Percentiles rank a stretch among this genome's conserved stretches.
phyloP scores from a whole-genome alignment of 2,329 filamentous ascomycete genomes.

The Kalmusia sp. region DNA sequence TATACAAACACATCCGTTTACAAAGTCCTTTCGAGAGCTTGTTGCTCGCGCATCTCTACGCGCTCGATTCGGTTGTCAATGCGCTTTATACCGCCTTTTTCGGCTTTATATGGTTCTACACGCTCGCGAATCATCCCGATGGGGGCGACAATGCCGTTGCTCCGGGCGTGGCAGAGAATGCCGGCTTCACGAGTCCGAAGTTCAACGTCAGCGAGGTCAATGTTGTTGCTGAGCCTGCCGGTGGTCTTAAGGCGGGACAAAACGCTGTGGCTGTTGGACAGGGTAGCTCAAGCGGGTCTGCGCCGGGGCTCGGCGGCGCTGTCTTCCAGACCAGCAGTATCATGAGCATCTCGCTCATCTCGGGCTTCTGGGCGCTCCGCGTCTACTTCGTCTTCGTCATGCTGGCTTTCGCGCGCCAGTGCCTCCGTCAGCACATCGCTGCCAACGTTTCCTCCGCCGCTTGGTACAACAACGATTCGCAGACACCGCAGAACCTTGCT shows the following conservation, averaged over 20 bases:
- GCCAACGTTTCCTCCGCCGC: constrained; percentile 51
- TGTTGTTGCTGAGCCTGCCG: constrained; percentile 57
- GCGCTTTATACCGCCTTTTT: constrained; percentile 82
- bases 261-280: constrained; percentile 59
- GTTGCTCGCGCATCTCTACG: constrained; percentile 83
- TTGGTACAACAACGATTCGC: constrained; percentile 48
- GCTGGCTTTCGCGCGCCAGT: constrained; percentile 80
- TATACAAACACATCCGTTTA: constrained; percentile 80
- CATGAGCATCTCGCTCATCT: constrained; percentile 80
- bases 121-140: constrained; percentile 65
- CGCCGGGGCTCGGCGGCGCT: constrained; percentile 64
- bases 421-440: constrained; percentile 73
- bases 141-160: constrained; percentile 38
- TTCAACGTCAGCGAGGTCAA: constrained; percentile 66
- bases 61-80: constrained; percentile 83
- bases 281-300: constrained; percentile 43
- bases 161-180: constrained; percentile 66
- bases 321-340: constrained; percentile 71
- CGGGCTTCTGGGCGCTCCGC: constrained; percentile 74
- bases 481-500: constrained; percentile 56
- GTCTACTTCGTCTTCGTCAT: constrained; percentile 86
- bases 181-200: constrained; percentile 70
- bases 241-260: constrained; percentile 57
- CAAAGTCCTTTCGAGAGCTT: constrained; percentile 81
- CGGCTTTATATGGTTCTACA: constrained; percentile 83